Percentiles rank a stretch among this genome's conserved stretches.
These are phyloP conservation scores for Phaeophleospora eucalypticola DNA, from an alignment of 2,329 filamentous ascomycete species.

Conservation along the genomic window DNA sequence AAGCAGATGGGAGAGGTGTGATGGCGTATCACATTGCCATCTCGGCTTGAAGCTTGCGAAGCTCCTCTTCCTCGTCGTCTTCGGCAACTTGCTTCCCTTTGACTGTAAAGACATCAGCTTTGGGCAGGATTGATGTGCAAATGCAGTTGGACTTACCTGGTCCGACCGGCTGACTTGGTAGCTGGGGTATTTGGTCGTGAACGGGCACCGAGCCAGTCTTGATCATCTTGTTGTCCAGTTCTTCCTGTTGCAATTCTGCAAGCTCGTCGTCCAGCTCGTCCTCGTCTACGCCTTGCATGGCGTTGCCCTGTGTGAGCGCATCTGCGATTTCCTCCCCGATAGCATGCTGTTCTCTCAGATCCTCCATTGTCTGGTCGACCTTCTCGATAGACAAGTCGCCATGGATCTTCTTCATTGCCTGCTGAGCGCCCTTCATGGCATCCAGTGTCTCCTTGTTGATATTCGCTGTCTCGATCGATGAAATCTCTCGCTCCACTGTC, in stretches of 20 bases:
- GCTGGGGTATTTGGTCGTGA: slow-evolving; percentile 67
- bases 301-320: slow-evolving; percentile 69
- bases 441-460: slow-evolving; percentile 96
- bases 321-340: slow-evolving; percentile 89
- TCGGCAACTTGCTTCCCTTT: slow-evolving; percentile 49
- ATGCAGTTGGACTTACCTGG: slow-evolving; percentile 61
- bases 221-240: slow-evolving; percentile 90
- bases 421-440: slow-evolving; percentile 86
- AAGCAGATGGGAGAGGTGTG: neutral
- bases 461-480: slow-evolving; percentile 94
- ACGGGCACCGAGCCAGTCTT: slow-evolving; percentile 82
- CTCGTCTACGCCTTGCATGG: slow-evolving; percentile 74
- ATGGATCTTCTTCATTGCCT: slow-evolving; percentile 92
- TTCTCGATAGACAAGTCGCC: slow-evolving; percentile 86
- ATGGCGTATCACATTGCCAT: slow-evolving; percentile 76
- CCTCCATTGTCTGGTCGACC: slow-evolving; percentile 93
- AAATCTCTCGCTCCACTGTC: slow-evolving; percentile 92
- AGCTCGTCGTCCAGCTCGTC: slow-evolving; percentile 81
- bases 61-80: slow-evolving; percentile 93
- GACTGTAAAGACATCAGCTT: slow-evolving; percentile 34
- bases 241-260: slow-evolving; percentile 82
- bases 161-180: slow-evolving; percentile 70
- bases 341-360: slow-evolving; percentile 83
- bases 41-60: slow-evolving; percentile 88
- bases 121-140: slow-evolving; percentile 34